Evolutionary conservation across 2,329 filamentous ascomycete species (phyloP).

Genomic region (Xylariaceae sp.): DNA sequence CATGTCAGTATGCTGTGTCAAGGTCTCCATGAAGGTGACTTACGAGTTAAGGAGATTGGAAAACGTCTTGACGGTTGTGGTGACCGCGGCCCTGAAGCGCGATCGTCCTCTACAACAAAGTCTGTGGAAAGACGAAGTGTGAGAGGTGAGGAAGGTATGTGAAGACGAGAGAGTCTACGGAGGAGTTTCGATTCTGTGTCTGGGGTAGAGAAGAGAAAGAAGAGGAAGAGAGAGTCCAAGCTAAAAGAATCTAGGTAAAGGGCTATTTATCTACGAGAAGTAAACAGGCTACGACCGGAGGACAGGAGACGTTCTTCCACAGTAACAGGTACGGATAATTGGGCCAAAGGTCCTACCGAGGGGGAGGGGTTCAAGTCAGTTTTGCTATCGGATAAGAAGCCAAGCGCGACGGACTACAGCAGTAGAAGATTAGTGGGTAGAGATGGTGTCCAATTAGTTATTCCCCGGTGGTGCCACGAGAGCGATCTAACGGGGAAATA

Average conservation of each 20-base stretch:
- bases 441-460: conserved; percentile 4
- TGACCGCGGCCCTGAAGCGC: conserved; percentile 57
- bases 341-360: not conserved
- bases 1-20: conserved; percentile 11
- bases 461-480: conserved; percentile 3
- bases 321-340: not conserved
- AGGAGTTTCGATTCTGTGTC: not conserved
- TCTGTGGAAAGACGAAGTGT: conserved; percentile 1
- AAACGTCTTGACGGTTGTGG: conserved; percentile 81
- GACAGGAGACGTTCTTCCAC: not conserved
- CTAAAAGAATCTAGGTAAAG: not conserved
- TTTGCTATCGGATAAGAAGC: conserved; percentile 9
- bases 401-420: too few relatives aligned
- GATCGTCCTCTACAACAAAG: conserved; percentile 37
- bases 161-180: not conserved
- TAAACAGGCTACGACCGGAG: not conserved
- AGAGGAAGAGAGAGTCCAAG: not conserved
- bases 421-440: conserved; percentile 5
- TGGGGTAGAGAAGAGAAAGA: not conserved
- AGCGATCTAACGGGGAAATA: not conserved
- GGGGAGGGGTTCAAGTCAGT: conserved; percentile 6
- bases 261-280: not conserved
- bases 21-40: conserved; percentile 32
- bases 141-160: conserved; percentile 1
- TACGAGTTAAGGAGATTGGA: conserved; percentile 97